Percentiles rank a stretch among this genome's conserved stretches.
Conservation (phyloP, 2,329 filamentous ascomycete genomes). For the Paraconiothyrium brasiliense region DNA sequence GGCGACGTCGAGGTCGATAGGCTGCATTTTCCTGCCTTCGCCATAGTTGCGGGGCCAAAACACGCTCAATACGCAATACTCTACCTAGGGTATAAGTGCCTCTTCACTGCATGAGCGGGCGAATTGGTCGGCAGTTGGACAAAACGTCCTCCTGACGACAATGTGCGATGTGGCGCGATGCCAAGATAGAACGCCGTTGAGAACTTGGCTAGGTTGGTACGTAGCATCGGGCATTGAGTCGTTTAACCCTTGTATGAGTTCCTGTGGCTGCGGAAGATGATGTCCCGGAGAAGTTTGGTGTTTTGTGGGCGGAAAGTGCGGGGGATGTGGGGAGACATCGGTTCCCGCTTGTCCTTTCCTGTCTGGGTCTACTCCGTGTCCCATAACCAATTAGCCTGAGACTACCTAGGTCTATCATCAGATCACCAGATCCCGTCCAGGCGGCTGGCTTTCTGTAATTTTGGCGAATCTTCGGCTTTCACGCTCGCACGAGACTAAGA, state of each 20-base stretch:
- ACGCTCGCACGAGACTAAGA: neutral
- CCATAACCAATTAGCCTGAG: neutral
- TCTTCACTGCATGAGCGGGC: neutral
- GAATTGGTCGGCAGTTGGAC: neutral
- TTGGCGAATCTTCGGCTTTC: constrained; percentile 1
- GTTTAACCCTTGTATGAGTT: neutral
- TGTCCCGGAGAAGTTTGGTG: neutral
- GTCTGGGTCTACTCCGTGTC: neutral
- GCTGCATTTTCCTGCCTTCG: neutral
- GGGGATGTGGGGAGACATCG: neutral
- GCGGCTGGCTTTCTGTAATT: neutral
- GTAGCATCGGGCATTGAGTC: neutral
- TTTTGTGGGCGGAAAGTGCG: neutral
- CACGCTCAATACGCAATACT: neutral
- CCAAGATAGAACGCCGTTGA: neutral
- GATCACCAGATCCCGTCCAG: neutral
- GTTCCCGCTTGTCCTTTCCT: neutral
- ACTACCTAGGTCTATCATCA: neutral
- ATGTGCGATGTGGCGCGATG: neutral
- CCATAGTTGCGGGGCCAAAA: neutral
- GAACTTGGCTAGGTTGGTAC: neutral
- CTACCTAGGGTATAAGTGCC: neutral
- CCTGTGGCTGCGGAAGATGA: neutral
- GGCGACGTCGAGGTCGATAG: neutral
- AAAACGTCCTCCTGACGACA: neutral